Conservation (phyloP, 495 filamentous ascomycete genomes). For the Talaromyces trachyspermus region DNA sequence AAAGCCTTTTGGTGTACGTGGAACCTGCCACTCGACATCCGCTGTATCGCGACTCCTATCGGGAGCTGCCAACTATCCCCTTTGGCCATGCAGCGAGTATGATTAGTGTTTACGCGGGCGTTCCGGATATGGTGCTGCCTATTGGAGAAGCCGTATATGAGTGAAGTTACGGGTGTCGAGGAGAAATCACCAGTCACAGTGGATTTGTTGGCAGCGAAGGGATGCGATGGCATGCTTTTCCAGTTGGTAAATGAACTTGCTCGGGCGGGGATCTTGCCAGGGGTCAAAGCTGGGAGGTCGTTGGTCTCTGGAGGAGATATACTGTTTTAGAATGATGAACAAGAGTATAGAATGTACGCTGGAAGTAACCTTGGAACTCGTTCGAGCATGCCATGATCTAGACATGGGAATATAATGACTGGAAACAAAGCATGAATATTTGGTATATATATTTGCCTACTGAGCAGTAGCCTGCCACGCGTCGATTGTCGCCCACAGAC, state of each 20-base stretch:
- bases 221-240: conserved; percentile 55
- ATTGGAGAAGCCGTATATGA: conserved; percentile 49
- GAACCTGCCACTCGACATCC: conserved; percentile 15
- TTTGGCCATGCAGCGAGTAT: conserved; percentile 27
- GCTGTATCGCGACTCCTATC: conserved; percentile 27
- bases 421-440: no score
- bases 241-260: conserved; percentile 46
- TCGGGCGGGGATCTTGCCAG: conserved; percentile 36
- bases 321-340: neutral
- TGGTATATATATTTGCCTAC: no score
- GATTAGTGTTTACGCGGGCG: conserved; percentile 32
- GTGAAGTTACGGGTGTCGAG: conserved; percentile 42
- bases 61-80: conserved; percentile 18
- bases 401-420: no score
- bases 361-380: no score
- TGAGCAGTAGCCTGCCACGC: conserved; percentile 28
- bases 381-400: no score
- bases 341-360: neutral
- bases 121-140: conserved; percentile 52
- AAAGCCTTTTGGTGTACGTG: conserved; percentile 31
- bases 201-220: conserved; percentile 50
- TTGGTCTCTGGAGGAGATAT: neutral
- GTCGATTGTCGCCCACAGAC: conserved; percentile 33
- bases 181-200: conserved; percentile 55
- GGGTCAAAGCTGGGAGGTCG: neutral